A percentile compares a stretch with the other conserved stretches of the same genome.
Evolutionary conservation across 805 yeast genomes (phyloP).

Genomic region (Sungouiella blattae): DNA sequence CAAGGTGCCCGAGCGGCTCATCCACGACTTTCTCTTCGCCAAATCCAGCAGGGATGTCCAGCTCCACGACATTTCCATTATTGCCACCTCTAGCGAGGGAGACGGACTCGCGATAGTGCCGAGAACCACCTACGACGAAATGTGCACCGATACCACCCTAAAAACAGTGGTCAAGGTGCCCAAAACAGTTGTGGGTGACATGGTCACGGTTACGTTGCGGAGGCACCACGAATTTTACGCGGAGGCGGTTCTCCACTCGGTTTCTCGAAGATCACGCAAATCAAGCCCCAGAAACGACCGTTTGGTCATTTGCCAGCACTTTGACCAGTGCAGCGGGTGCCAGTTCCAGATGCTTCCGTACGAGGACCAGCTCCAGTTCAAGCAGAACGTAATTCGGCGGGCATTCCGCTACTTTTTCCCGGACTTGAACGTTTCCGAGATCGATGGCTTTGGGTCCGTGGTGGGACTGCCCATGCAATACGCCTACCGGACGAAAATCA

Average conservation of each 20-base stretch:
- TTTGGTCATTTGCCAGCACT: constrained; percentile 31
- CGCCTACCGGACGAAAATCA: constrained; percentile 38
- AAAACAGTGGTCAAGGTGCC: constrained; percentile 33
- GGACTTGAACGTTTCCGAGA: constrained; percentile 4
- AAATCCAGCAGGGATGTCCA: constrained; percentile 10
- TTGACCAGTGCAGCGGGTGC: constrained; percentile 39
- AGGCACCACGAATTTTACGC: constrained; percentile 29
- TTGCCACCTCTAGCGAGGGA: constrained; percentile 31
- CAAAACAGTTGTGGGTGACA: constrained; percentile 38
- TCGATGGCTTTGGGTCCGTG: constrained; percentile 22
- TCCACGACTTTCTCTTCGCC: constrained; percentile 23
- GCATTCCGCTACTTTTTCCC: constrained; percentile 38
- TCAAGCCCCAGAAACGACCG: constrained; percentile 20
- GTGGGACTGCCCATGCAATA: constrained; percentile 36
- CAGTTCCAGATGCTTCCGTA: constrained; percentile 40
- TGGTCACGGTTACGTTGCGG: constrained; percentile 24
- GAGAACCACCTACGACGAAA: constrained; percentile 13
- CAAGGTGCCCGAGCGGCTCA: constrained; percentile 18
- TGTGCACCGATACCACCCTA: constrained; percentile 3
- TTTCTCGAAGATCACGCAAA: constrained; percentile 10
- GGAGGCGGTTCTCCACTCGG: constrained; percentile 25
- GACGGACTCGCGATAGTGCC: constrained; percentile 35
- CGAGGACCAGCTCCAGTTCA: constrained; percentile 34
- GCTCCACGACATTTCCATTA: constrained; percentile 18
- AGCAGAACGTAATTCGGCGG: constrained; percentile 24